Conservation (phyloP, 352 stramenopile genomes). For the Phytopythium helicoides region DNA sequence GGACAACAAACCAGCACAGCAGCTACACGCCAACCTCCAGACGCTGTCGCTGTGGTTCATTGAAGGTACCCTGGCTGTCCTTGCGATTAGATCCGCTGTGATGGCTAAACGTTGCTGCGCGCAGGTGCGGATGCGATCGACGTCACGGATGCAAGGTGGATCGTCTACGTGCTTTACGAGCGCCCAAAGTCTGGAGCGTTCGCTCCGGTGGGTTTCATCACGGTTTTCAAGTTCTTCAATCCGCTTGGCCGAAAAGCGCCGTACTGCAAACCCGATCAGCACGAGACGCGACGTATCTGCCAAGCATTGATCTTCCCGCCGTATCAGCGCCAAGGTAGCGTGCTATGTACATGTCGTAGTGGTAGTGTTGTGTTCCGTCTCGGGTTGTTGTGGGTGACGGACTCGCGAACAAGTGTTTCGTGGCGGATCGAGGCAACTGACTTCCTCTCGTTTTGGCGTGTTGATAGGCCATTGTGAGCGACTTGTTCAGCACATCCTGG, state of each 20-base stretch:
- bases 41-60: conserved; percentile 83
- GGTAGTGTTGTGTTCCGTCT: neutral
- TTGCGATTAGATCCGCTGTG: neutral
- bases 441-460: neutral
- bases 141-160: conserved; percentile 69
- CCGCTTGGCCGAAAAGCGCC: conserved; percentile 54
- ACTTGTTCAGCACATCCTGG: conserved; percentile 66
- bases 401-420: neutral
- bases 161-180: conserved; percentile 80
- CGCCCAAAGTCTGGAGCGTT: conserved; percentile 22
- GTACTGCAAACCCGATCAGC: conserved; percentile 33
- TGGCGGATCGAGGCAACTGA: conserved; percentile 3
- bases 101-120: neutral
- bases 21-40: conserved; percentile 63
- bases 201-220: conserved; percentile 65
- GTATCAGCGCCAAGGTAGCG: conserved; percentile 71
- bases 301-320: conserved; percentile 78
- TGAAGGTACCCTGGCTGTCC: conserved; percentile 40
- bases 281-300: conserved; percentile 81
- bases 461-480: conserved; percentile 62
- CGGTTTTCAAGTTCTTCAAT: conserved; percentile 83
- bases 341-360: neutral
- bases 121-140: conserved; percentile 70
- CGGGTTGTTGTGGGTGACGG: neutral
- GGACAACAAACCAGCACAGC: conserved; percentile 49